Conservation (phyloP, 257 asterid species). For the Lycium ferocissimum region DNA sequence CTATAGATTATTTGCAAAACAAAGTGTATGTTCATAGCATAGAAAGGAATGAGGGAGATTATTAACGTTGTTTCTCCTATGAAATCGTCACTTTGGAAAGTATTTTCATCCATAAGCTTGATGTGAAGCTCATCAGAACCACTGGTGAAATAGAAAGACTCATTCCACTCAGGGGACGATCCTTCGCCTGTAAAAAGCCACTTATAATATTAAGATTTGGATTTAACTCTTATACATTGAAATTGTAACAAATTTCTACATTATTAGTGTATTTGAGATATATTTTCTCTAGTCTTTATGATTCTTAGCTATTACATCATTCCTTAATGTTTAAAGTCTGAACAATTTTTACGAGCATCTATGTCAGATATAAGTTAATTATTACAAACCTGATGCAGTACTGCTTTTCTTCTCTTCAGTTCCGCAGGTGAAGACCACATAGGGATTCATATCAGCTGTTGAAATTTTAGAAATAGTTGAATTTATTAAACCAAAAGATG, state of each 20-base stretch:
- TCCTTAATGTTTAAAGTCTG: background rate
- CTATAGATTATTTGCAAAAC: background rate
- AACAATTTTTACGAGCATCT: background rate
- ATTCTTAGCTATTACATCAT: too few relatives aligned
- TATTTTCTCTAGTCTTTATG: too few relatives aligned
- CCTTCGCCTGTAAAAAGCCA: background rate
- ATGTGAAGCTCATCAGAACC: conserved; percentile 19
- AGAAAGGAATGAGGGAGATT: background rate
- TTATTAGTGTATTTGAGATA: too few relatives aligned
- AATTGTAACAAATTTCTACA: background rate
- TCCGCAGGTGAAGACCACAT: background rate
- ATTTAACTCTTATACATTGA: background rate
- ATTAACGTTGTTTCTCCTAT: conserved; percentile 18
- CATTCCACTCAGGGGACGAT: conserved; percentile 2
- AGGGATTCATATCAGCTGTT: conserved; percentile 27
- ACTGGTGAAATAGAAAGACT: background rate
- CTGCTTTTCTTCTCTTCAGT: conserved; percentile 12
- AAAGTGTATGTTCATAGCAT: background rate
- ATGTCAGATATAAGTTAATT: background rate
- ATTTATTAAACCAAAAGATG: background rate
- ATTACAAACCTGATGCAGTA: background rate
- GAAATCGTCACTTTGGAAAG: conserved; percentile 8
- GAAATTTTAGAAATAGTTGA: background rate
- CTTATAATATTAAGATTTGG: background rate
- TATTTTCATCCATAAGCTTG: background rate